Conservation (phyloP, 2,329 filamentous ascomycete species). For the Monascus ruber region DNA sequence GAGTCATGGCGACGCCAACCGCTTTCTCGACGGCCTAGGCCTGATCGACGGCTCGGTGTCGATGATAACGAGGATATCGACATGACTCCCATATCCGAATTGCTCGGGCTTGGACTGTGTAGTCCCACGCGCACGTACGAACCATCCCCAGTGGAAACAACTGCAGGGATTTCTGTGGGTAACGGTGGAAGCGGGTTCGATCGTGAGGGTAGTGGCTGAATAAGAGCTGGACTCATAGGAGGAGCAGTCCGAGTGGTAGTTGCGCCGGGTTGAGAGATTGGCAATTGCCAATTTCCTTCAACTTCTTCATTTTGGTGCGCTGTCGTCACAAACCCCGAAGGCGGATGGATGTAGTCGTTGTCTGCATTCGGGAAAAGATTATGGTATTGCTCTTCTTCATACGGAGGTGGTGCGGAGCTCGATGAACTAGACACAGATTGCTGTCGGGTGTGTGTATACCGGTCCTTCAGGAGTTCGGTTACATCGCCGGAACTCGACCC, state of each 20-base stretch:
- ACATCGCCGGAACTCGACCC: constrained; percentile 5
- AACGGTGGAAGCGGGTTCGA: constrained; percentile 22
- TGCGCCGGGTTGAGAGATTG: not conserved
- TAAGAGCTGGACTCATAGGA: constrained; percentile 1
- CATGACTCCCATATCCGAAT: constrained; percentile 12
- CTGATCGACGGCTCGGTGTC: not conserved
- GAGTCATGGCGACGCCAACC: constrained; percentile 19
- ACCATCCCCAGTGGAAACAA: constrained; percentile 1
- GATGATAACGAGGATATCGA: constrained; percentile 12
- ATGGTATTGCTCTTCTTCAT: constrained; percentile 16
- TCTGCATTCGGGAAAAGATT: not conserved
- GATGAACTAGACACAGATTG: constrained; percentile 14
- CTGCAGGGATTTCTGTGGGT: constrained; percentile 16
- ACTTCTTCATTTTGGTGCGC: constrained; percentile 8
- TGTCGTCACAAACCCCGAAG: constrained; percentile 4
- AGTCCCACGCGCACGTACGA: constrained; percentile 3
- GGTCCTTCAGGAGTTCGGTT: constrained; percentile 4
- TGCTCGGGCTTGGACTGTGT: constrained; percentile 4
- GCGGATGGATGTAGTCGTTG: constrained; percentile 4
- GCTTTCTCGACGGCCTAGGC: constrained; percentile 9
- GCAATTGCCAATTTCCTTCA: constrained; percentile 7
- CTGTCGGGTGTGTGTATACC: constrained; percentile 7
- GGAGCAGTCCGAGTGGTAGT: not conserved
- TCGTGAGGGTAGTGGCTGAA: constrained; percentile 12
- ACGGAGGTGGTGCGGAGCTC: constrained; percentile 15